phyloP scores from a whole-genome alignment of 352 stramenopile genomes.

The Globisporangium radiosum region DNA sequence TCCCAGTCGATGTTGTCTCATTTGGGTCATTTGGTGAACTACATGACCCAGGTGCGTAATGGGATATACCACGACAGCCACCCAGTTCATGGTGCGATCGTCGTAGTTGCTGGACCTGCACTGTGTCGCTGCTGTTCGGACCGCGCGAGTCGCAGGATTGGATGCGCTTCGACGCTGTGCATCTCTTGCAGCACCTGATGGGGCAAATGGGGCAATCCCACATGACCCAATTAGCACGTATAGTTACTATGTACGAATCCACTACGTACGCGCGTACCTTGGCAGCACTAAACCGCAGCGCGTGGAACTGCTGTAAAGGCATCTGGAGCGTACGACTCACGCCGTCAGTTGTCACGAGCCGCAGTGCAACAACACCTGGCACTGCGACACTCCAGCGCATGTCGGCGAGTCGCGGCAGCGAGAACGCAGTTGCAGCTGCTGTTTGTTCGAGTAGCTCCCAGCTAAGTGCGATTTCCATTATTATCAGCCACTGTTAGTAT shows the following conservation, averaged over 20 bases:
- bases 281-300: constrained; percentile 66
- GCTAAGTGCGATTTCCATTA: constrained; percentile 5
- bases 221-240: neutral
- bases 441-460: constrained; percentile 23
- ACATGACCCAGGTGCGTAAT: neutral
- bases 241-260: neutral
- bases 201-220: neutral
- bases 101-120: neutral
- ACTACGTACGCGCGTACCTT: constrained; percentile 20
- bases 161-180: constrained; percentile 60
- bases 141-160: constrained; percentile 66
- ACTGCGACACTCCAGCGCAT: constrained; percentile 22
- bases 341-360: constrained; percentile 46
- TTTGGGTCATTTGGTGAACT: neutral
- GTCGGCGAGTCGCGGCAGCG: constrained; percentile 28
- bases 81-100: too few species aligned
- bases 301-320: constrained; percentile 58
- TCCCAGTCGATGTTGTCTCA: neutral
- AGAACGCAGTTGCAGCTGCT: constrained; percentile 10
- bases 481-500: neutral
- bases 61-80: too few species aligned
- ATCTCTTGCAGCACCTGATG: constrained; percentile 62
- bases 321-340: constrained; percentile 36
- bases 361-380: constrained; percentile 28
- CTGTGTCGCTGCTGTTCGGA: neutral